Conservation (phyloP, 1,284 basidiomycete species). For the Peniophora sp. region DNA sequence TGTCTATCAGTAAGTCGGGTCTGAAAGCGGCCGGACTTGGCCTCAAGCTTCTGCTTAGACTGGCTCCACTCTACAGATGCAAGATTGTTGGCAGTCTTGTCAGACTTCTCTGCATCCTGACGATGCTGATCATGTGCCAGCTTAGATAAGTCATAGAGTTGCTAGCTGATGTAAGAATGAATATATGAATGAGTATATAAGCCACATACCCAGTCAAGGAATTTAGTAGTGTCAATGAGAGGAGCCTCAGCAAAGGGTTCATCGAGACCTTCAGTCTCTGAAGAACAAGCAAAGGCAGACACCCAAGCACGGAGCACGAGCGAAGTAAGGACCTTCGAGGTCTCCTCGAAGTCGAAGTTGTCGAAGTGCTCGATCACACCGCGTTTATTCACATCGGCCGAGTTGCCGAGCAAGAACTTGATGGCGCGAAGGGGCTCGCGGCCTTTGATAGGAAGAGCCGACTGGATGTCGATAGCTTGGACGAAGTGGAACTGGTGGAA, state of each 20-base stretch:
- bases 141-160: conserved; percentile 35
- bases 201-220: conserved; percentile 6
- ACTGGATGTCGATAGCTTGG: conserved; percentile 52
- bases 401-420: conserved; percentile 5
- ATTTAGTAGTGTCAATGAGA: conserved; percentile 8
- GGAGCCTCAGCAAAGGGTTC: conserved; percentile 9
- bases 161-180: conserved; percentile 7
- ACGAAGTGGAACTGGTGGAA: conserved; percentile 31
- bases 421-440: conserved; percentile 5
- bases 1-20: conserved; percentile 4
- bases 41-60: conserved; percentile 18
- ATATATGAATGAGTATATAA: not conserved
- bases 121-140: conserved; percentile 39
- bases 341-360: conserved; percentile 3
- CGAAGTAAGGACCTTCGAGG: conserved; percentile 2
- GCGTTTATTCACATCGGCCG: not conserved
- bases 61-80: conserved; percentile 13
- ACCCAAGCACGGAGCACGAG: conserved; percentile 48
- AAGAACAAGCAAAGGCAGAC: conserved; percentile 25
- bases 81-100: conserved; percentile 27
- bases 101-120: conserved; percentile 36
- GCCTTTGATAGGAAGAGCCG: conserved; percentile 16
- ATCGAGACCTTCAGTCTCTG: conserved; percentile 32
- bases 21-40: conserved; percentile 19
- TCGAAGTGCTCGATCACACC: conserved; percentile 8